These are phyloP conservation scores for Yueomyces sinensis DNA, from an alignment of 805 yeast genomes.

Conservation along the genomic window DNA sequence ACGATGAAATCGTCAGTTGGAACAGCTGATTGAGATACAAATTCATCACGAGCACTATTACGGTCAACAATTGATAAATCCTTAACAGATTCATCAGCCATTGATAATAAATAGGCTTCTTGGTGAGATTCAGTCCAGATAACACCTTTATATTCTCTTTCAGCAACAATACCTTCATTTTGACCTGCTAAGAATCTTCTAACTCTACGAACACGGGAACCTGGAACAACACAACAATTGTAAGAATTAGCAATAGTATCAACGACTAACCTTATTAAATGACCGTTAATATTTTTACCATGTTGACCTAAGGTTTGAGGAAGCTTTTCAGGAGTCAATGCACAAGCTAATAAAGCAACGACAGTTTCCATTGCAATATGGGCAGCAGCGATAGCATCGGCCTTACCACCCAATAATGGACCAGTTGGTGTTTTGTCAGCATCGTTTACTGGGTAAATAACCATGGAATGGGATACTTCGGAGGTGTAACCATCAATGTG, in stretches of 20 bases:
- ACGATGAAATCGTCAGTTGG: constrained; percentile 69
- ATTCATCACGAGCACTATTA: constrained; percentile 20
- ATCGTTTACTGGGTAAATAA: constrained; percentile 59
- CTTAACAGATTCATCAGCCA: constrained; percentile 15
- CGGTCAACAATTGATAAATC: constrained; percentile 30
- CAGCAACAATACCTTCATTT: constrained; percentile 83
- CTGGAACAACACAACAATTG: constrained; percentile 80
- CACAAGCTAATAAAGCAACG: constrained; percentile 58
- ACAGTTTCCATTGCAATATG: constrained; percentile 84
- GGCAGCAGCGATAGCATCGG: constrained; percentile 83
- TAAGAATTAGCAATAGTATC: constrained; percentile 78
- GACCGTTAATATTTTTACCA: constrained; percentile 43
- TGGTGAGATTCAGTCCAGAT: constrained; percentile 77
- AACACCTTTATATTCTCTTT: constrained; percentile 85
- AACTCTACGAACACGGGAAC: constrained; percentile 81
- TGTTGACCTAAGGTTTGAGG: constrained; percentile 36
- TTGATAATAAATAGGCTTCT: constrained; percentile 40
- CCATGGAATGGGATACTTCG: constrained; percentile 73
- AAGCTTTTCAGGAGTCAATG: constrained; percentile 62
- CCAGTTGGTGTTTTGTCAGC: constrained; percentile 42
- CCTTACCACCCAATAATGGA: constrained; percentile 72
- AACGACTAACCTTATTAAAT: constrained; percentile 57
- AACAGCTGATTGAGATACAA: constrained; percentile 32
- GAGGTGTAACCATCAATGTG: constrained; percentile 95
- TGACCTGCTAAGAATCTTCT: constrained; percentile 94